A percentile compares a stretch with the other conserved stretches of the same genome.
Evolutionary conservation across 345 rosid species (phyloP).

Genomic region (Lumnitzera racemosa): DNA sequence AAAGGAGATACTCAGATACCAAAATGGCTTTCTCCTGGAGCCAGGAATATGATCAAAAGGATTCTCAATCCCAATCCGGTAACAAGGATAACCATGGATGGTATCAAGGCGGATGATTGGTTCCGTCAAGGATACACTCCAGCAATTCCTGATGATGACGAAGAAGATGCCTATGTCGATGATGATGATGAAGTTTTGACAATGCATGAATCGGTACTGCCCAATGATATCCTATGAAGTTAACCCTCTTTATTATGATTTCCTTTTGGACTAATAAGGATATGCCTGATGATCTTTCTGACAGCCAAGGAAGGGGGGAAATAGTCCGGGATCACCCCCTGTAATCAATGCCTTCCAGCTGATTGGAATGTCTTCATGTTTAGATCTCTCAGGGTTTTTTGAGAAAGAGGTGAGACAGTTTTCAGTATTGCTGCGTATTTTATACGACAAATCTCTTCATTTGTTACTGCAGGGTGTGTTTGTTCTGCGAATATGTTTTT

Average conservation of each 20-base stretch:
- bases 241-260: not conserved
- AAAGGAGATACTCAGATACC: conserved; percentile 84
- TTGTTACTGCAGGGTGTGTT: too few species aligned
- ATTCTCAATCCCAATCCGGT: conserved; percentile 82
- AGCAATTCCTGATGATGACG: conserved; percentile 58
- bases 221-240: not conserved
- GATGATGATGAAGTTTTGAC: conserved; percentile 49
- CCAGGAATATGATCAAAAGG: conserved; percentile 58
- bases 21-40: conserved; percentile 73
- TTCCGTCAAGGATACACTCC: conserved; percentile 59
- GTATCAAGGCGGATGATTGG: conserved; percentile 71
- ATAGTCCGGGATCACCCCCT: conserved; percentile 45
- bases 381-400: conserved; percentile 90
- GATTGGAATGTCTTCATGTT: conserved; percentile 94
- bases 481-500: too few species aligned
- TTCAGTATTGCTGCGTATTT: not conserved
- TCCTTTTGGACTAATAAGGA: not conserved
- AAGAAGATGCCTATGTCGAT: conserved; percentile 45
- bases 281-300: not conserved
- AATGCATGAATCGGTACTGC: conserved; percentile 50
- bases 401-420: conserved; percentile 60
- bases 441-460: not conserved
- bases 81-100: conserved; percentile 54
- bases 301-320: conserved; percentile 48
- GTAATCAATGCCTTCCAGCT: conserved; percentile 83